Evolutionary conservation across 768 basidiomycete genomes (phyloP), one percentile per base, ranked within the genome.

Genomic region (Lentinula sp.): DNA sequence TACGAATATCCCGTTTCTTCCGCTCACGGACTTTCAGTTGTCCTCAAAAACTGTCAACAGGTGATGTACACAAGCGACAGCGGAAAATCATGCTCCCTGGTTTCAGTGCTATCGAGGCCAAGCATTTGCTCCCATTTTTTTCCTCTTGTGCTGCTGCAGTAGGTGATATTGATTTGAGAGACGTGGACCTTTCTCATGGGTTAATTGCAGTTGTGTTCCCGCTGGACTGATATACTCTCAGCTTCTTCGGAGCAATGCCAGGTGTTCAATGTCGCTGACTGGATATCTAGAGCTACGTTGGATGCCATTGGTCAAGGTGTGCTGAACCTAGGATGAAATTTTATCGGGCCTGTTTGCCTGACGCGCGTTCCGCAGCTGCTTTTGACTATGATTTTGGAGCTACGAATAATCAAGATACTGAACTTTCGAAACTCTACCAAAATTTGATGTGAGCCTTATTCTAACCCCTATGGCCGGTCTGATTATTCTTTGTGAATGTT

Each of bases 301-400:
- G 76, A 77, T 57, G 73, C 71, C 18, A 75, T 76, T 23, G 76
- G 76, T 0, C 70, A 74, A 66, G 71, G 77, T 77, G 28, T 28
- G 28, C 28, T 28, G 28, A 28, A 28, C 28, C 1, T 3, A 57
- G 35, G 66, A 32, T 4, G 23, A 18, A 15, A 4, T 28, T 16
- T 67, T 70, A 32, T 72, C 37, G 37, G 1, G 37, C 37, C 7
- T 39, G 2, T 13, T 13, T 39, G 13, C 13, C 13, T 9, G 1
- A 39, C 37, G 13, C 37, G 37, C 13, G 23, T 32, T 61, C 28
- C 13, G 16, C 67, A 18, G 68, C 67, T 33, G 56, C 73, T 15
- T 61, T 74, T 62, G 82, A 82, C 58, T 76, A 82, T 63, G 73
- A 73, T 32, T 82, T 83, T 42, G 74, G 73, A 12, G 72, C 73